phyloP scores from a whole-genome alignment of 2,329 filamentous ascomycete genomes.

The Cladosporium sp. region DNA sequence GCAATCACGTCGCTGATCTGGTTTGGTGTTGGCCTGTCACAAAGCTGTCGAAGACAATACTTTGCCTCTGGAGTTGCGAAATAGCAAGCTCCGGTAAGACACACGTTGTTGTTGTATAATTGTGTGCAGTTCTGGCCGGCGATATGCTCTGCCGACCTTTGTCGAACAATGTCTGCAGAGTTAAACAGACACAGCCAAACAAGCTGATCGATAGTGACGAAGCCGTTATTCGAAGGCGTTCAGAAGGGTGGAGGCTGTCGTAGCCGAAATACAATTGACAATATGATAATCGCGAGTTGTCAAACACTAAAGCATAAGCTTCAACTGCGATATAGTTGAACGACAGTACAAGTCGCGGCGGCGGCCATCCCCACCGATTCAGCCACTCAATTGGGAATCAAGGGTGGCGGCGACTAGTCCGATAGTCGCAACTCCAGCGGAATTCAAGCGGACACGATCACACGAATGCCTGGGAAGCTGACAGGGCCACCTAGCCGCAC shows the following conservation, averaged over 20 bases:
- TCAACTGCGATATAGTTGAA: background rate
- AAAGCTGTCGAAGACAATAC: background rate
- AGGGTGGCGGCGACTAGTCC: background rate
- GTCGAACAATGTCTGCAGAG: background rate
- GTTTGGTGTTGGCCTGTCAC: background rate
- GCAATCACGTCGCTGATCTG: background rate
- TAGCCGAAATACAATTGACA: background rate
- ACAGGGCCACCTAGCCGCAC: background rate
- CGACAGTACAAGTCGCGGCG: background rate
- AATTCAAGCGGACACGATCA: background rate
- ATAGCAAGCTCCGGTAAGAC: background rate
- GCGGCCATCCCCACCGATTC: background rate
- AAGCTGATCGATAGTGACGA: background rate
- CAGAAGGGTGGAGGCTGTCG: background rate
- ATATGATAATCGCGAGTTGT: background rate
- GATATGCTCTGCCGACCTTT: background rate
- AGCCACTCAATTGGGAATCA: background rate
- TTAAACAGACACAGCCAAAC: background rate
- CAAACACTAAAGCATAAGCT: background rate
- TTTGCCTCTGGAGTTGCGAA: background rate
- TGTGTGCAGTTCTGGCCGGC: background rate
- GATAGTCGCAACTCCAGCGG: background rate
- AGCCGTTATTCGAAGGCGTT: background rate
- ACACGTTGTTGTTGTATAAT: background rate
- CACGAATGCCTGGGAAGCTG: background rate